Percentiles rank a stretch among this genome's conserved stretches.
Evolutionary conservation across 441 rosid species (phyloP).

Genomic region (Gossypium schwendimanii): DNA sequence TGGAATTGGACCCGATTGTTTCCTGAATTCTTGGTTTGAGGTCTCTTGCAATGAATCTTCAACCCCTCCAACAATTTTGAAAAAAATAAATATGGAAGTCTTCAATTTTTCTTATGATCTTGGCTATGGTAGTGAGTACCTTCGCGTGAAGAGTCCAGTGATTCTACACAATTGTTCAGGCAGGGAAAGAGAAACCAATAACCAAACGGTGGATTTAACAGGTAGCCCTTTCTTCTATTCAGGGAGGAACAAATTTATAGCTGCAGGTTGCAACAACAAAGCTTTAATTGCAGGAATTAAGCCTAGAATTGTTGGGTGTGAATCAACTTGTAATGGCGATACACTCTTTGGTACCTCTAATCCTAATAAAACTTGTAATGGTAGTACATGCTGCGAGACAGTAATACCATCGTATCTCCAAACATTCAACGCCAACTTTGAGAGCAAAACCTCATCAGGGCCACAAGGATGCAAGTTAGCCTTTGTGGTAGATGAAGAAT

Average conservation of each 20-base stretch:
- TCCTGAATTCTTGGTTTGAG: conserved; percentile 15
- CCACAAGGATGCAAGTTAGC: conserved; percentile 14
- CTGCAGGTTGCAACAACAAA: neutral
- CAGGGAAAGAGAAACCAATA: neutral
- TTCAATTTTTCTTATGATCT: neutral
- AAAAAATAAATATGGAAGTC: conserved; percentile 8
- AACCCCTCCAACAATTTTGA: conserved; percentile 14
- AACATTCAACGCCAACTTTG: neutral
- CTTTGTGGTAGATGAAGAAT: conserved; percentile 12
- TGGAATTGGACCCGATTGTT: conserved; percentile 29
- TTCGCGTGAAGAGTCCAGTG: neutral
- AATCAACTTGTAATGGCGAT: neutral
- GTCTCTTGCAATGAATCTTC: conserved; percentile 15
- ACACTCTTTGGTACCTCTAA: neutral
- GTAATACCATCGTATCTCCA: neutral
- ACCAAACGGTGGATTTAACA: neutral
- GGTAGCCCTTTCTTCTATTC: neutral
- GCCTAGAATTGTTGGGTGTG: neutral
- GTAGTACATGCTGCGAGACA: conserved; percentile 12
- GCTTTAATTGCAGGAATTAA: neutral
- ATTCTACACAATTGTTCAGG: neutral
- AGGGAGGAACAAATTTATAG: neutral
- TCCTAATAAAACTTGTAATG: no score
- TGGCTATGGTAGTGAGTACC: neutral
- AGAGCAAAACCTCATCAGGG: neutral